Conservation (phyloP, 352 stramenopile genomes). For the Phytophthora ohioensis region DNA sequence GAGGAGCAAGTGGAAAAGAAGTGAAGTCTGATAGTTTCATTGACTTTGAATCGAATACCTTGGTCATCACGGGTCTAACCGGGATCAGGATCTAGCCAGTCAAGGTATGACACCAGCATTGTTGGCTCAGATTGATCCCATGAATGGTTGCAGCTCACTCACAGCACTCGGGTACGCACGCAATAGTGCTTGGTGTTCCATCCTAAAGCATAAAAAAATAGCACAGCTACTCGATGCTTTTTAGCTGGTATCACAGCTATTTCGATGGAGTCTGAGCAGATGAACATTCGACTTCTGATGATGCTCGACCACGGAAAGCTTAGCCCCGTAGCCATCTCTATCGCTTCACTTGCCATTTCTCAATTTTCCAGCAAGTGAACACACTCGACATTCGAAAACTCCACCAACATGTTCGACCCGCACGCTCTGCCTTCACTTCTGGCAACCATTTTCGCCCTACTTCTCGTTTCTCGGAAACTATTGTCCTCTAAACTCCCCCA, state of each 20-base stretch:
- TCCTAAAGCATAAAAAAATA: too few relatives aligned
- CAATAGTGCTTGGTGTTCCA: background rate
- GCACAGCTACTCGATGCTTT: background rate
- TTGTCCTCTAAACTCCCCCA: background rate
- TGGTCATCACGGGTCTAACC: background rate
- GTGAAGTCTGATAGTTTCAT: background rate
- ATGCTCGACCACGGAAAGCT: background rate
- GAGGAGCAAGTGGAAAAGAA: background rate
- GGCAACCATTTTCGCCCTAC: conserved; percentile 5
- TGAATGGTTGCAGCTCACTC: too few relatives aligned
- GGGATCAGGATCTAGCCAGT: conserved; percentile 3
- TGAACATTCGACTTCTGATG: background rate
- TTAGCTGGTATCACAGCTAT: conserved; percentile 12
- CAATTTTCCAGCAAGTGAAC: conserved; percentile 2
- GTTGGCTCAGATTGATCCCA: background rate
- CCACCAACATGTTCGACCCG: conserved; percentile 8
- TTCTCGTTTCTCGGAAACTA: conserved; percentile 20
- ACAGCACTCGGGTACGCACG: background rate
- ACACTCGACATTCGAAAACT: background rate
- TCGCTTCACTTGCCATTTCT: conserved; percentile 7
- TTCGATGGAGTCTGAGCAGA: too few relatives aligned
- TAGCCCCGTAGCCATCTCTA: background rate
- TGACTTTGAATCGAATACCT: background rate
- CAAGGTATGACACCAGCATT: background rate
- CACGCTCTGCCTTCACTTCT: conserved; percentile 10